Conservation (phyloP, 1,284 basidiomycete genomes). For the Fistulina hepatica region DNA sequence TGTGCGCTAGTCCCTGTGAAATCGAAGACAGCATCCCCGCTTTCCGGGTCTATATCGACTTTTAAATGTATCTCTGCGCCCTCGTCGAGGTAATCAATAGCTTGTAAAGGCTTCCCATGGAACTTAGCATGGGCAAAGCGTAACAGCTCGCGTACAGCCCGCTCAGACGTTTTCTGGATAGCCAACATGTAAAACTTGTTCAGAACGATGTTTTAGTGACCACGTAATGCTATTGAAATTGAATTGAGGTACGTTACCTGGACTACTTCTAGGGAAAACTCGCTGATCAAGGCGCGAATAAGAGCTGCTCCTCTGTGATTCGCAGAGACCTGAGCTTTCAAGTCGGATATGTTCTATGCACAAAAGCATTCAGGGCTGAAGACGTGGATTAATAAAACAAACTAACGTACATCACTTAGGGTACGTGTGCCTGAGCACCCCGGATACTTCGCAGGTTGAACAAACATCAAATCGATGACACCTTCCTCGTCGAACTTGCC, state of each 20-base stretch:
- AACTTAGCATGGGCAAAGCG: slow-evolving; percentile 62
- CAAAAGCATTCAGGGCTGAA: too few relatives aligned
- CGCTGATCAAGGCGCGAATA: slow-evolving; percentile 14
- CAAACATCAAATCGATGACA: slow-evolving; percentile 71
- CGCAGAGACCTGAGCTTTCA: too few relatives aligned
- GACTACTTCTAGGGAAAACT: slow-evolving; percentile 48
- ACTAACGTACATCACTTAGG: slow-evolving; percentile 77
- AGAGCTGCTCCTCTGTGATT: too few relatives aligned
- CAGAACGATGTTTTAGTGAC: slow-evolving; percentile 77
- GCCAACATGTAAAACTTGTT: slow-evolving; percentile 92
- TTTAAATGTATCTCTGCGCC: slow-evolving; percentile 72
- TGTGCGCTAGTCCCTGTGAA: slow-evolving; percentile 87
- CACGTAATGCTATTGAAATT: too few relatives aligned
- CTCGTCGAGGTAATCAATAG: slow-evolving; percentile 79
- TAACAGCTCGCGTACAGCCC: slow-evolving; percentile 77
- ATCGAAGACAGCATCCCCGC: slow-evolving; percentile 81
- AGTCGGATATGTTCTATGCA: too few relatives aligned
- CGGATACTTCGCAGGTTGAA: slow-evolving; percentile 78
- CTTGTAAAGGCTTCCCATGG: slow-evolving; percentile 56
- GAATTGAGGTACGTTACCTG: too few relatives aligned
- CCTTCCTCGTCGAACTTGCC: slow-evolving; percentile 75
- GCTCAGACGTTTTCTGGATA: slow-evolving; percentile 86
- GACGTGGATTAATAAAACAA: too few relatives aligned
- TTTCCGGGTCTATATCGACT: slow-evolving; percentile 69
- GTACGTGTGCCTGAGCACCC: slow-evolving; percentile 78